phyloP scores from a whole-genome alignment of 768 basidiomycete species.

The Leucosporidium scottii region DNA sequence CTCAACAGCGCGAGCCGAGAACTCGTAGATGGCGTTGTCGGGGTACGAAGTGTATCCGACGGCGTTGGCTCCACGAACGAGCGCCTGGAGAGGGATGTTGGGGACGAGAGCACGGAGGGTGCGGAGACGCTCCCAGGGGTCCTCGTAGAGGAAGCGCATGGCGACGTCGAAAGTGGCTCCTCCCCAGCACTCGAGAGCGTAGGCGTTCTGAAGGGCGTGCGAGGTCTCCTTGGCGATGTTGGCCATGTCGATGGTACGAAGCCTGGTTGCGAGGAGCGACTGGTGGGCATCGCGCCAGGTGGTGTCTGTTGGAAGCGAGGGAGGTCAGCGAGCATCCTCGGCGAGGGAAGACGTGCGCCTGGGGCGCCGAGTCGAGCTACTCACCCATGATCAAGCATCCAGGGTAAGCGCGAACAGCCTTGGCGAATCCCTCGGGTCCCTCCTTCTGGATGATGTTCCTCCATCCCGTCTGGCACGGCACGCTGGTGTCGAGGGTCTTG shows the following conservation, averaged over 20 bases:
- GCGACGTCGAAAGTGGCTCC: conserved; percentile 93
- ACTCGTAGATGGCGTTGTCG: conserved; percentile 96
- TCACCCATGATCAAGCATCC: conserved; percentile 81
- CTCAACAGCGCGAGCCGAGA: conserved; percentile 99
- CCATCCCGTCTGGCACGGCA: conserved; percentile 86
- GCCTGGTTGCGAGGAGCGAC: conserved; percentile 88
- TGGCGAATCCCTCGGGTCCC: conserved; percentile 96
- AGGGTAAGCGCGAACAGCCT: conserved; percentile 91
- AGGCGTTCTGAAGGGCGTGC: conserved; percentile 88
- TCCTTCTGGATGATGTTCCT: conserved; percentile 97
- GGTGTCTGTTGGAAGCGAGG: conserved; percentile 51
- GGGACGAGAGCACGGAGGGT: conserved; percentile 90
- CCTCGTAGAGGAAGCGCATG: conserved; percentile 98
- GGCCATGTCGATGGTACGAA: conserved; percentile 92
- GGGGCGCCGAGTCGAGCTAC: background rate
- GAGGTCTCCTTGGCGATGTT: conserved; percentile 98
- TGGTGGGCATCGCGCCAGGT: conserved; percentile 99
- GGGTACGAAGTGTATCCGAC: conserved; percentile 99
- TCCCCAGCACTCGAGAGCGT: conserved; percentile 97
- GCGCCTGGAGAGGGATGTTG: conserved; percentile 95
- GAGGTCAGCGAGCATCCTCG: background rate
- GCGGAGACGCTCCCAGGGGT: conserved; percentile 97
- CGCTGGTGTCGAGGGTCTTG: conserved; percentile 66
- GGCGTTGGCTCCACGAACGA: conserved; percentile 97
- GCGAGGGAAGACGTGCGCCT: background rate